phyloP scores from a whole-genome alignment of 768 basidiomycete genomes.

The Sutorius australiensis region DNA sequence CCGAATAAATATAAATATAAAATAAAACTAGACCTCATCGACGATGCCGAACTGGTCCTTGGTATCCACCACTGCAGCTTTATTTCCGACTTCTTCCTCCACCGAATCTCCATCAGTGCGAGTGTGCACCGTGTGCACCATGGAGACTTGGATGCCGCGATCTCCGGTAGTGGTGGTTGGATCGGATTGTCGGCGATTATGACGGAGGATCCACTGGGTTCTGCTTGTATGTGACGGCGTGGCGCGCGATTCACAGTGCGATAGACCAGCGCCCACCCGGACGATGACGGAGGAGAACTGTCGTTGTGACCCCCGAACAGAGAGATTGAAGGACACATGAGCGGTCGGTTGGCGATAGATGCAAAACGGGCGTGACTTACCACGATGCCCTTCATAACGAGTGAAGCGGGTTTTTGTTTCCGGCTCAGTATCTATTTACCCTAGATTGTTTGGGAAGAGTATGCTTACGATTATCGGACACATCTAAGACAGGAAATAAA shows the following conservation, averaged over 20 bases:
- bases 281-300: conserved; percentile 14
- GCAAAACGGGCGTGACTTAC: background rate
- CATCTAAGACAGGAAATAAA: background rate
- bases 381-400: background rate
- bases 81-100: no score
- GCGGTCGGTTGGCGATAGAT: background rate
- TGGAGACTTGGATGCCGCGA: no score
- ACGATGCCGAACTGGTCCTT: no score
- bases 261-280: conserved; percentile 21
- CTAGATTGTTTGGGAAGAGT: background rate
- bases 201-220: background rate
- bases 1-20: background rate
- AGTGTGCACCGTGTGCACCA: no score
- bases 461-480: background rate
- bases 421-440: background rate
- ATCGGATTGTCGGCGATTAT: no score
- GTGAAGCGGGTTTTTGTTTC: background rate
- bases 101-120: no score
- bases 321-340: background rate
- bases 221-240: background rate
- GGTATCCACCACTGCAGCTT: no score
- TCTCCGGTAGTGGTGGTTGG: no score
- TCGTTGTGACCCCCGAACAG: background rate
- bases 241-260: conserved; percentile 12
- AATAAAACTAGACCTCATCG: background rate